Base-by-base conservation (phyloP, 164 flowering plant genomes). In the Nelumbo lutea region DNA sequence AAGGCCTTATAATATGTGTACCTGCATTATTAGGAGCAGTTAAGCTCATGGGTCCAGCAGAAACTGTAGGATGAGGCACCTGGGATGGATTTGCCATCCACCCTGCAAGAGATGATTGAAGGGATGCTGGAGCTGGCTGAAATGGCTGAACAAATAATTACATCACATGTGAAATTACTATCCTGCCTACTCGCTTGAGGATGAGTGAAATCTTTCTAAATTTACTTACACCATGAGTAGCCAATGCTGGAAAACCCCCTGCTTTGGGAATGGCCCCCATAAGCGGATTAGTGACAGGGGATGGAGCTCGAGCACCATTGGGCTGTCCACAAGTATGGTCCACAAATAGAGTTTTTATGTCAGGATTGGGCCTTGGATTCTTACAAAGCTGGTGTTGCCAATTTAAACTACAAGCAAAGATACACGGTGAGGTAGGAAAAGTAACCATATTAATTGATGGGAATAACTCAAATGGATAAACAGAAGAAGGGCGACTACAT, bases 1-100 rank as follows among this genome's bases (percentile, higher is more conserved):
- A 53, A 53, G 57, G 14, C n/a, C n/a, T 53, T 53, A 10, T 9
- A 53, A 14, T 11, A 53, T 53, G 60, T 41, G 5, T 71, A 81
- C 87, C 85, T 53, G 81, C 66, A 79, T 68, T 84, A 64, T 77
- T 82, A 48, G 88, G 75, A 40, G 77, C 79, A 61, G 67, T 60
- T 64, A 88, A 75, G 60, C 88, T 83, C 10, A 85, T 72, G 39
- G 89, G 85, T 3, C 82, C 90, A 13, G 81, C 84, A 75, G 89
- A 82, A 68, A 78, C 84, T 10, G 89, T 76, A 5, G 85, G 89
- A 44, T 85, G 88, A 63, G 89, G 84, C 14, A 83, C 83, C 61
- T 83, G 74, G 48, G 87, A 42, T 52, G 83, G 81, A 79, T 76
- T 87, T 1, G 77, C 60, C 72, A 73, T 70, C 80, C 80, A 71